phyloP scores from a whole-genome alignment of 2,329 filamentous ascomycete genomes.

The Helminthosporium solani region DNA sequence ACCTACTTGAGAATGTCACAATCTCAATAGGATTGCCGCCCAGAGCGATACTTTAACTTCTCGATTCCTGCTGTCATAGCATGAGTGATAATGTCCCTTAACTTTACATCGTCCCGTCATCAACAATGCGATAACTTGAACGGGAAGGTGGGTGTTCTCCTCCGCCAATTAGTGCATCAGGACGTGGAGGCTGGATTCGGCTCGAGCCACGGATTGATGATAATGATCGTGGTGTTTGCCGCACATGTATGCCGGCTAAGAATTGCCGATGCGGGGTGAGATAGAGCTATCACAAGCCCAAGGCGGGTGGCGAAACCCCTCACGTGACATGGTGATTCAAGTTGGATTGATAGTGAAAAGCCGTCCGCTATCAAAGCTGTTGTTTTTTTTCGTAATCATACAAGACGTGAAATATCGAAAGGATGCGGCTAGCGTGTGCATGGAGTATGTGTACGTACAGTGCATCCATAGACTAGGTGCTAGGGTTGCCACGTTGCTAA shows the following conservation, averaged over 20 bases:
- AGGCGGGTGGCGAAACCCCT: neutral
- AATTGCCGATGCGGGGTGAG: conserved; percentile 8
- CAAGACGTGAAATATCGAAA: no score
- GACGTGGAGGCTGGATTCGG: neutral
- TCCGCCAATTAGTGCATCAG: neutral
- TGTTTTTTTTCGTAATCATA: no score
- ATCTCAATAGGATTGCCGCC: neutral
- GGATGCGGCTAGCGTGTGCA: no score
- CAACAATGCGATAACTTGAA: neutral
- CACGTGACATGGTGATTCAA: no score
- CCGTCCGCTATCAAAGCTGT: no score
- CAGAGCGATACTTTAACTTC: neutral
- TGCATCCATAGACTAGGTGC: no score
- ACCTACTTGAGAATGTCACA: neutral
- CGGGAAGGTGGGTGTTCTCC: neutral
- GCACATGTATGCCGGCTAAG: conserved; percentile 2
- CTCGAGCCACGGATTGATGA: neutral
- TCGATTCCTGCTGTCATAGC: neutral
- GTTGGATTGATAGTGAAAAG: no score
- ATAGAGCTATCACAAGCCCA: conserved; percentile 4
- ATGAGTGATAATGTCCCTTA: conserved; percentile 1
- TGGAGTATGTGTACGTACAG: no score
- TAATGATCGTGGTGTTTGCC: neutral
- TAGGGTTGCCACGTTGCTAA: no score
- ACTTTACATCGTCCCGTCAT: neutral